phyloP scores from a whole-genome alignment of 805 yeast species.

The Zygoascus flipseniorum region DNA sequence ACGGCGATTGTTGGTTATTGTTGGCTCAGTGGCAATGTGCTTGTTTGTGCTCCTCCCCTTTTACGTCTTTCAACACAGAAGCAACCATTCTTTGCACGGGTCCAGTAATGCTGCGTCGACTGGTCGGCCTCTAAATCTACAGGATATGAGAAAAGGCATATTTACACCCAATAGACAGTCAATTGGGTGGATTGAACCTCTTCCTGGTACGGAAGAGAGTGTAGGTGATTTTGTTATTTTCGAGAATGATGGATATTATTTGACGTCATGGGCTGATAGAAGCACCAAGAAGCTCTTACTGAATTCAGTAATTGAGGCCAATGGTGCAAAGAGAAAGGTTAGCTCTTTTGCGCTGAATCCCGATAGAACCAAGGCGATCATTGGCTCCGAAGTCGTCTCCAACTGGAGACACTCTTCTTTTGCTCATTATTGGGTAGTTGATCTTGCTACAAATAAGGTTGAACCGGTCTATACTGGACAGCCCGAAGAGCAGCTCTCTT shows the following conservation, averaged over 20 bases:
- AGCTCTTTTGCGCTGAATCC: constrained; percentile 38
- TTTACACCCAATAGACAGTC: constrained; percentile 45
- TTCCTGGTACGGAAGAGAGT: constrained; percentile 43
- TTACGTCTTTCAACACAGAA: neutral
- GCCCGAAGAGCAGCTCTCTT: constrained; percentile 31
- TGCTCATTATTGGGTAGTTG: constrained; percentile 55
- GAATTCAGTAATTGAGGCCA: constrained; percentile 31
- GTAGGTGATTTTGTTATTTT: constrained; percentile 58
- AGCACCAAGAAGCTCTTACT: constrained; percentile 5
- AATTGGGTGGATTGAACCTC: constrained; percentile 62
- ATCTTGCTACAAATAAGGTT: constrained; percentile 33
- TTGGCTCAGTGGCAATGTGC: neutral
- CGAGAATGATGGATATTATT: constrained; percentile 29
- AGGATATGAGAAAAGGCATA: constrained; percentile 44
- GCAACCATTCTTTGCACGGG: neutral
- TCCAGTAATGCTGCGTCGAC: neutral
- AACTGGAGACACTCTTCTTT: constrained; percentile 66
- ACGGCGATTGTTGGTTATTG: neutral
- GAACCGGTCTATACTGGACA: constrained; percentile 24
- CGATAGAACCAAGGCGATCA: constrained; percentile 41
- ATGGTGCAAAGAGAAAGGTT: constrained; percentile 34
- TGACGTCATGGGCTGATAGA: constrained; percentile 38
- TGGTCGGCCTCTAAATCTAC: constrained; percentile 30
- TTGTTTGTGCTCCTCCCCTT: constrained; percentile 7
- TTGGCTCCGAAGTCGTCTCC: constrained; percentile 40